Percentiles rank a stretch among this genome's conserved stretches.
phyloP scores from a whole-genome alignment of 768 basidiomycete species.

The Boletus edulis region DNA sequence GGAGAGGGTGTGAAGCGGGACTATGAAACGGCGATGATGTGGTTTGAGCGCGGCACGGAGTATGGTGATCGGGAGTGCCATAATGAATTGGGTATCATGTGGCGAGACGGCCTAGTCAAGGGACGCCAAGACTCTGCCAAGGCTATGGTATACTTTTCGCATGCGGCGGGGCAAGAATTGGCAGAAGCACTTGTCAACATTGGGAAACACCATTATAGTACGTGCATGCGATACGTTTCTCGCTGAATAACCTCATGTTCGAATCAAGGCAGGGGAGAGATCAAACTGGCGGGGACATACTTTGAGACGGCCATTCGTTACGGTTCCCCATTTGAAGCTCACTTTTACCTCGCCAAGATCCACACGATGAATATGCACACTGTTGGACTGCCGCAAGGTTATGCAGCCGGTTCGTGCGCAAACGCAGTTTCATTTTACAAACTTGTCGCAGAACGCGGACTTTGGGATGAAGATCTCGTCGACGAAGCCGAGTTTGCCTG shows the following conservation, averaged over 20 bases:
- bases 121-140: conserved; percentile 65
- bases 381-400: conserved; percentile 41
- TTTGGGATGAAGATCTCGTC: conserved; percentile 80
- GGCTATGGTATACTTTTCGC: conserved; percentile 65
- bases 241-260: conserved; percentile 3
- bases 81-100: conserved; percentile 90
- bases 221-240: conserved; percentile 11
- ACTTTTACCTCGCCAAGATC: conserved; percentile 88
- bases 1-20: conserved; percentile 90
- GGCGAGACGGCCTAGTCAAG: conserved; percentile 80
- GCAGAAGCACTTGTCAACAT: conserved; percentile 92
- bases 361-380: conserved; percentile 56
- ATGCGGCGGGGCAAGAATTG: conserved; percentile 83
- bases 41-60: conserved; percentile 87
- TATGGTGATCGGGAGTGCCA: conserved; percentile 85
- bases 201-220: conserved; percentile 75
- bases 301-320: conserved; percentile 83
- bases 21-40: conserved; percentile 75
- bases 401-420: conserved; percentile 75
- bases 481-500: conserved; percentile 78
- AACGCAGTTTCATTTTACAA: conserved; percentile 94
- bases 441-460: conserved; percentile 84
- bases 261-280: conserved; percentile 63
- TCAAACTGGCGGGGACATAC: conserved; percentile 60
- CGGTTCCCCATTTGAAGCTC: conserved; percentile 93